Evolutionary conservation across 176 grass and related monocot genomes (phyloP), one percentile per base, ranked within the genome.

Genomic region (Cymbopogon citratus): DNA sequence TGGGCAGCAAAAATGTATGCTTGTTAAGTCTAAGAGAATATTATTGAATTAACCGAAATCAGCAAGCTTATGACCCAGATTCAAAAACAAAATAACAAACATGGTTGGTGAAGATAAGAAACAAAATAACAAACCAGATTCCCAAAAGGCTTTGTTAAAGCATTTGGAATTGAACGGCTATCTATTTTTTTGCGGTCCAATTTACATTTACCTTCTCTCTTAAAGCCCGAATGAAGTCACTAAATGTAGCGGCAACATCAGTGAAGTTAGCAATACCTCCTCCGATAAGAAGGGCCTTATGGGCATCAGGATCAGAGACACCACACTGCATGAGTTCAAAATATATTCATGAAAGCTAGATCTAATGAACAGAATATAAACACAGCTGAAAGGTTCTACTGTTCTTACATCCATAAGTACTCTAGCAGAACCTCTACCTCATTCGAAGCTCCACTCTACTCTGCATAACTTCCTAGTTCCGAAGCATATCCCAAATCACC

Each of bases 191-290:
- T 31, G 44, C 1, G 60, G 16, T 52, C 38, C 63, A 77, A 29
- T 41, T 28, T 85, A 86, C 95, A 29, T 41, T 28, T 85, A 86
- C 95, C 92, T 97, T 97, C 90, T 97, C 95, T 69, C 90, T 98
- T 74, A 98, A 70, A 74, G 95, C 95, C n/a, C 75, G 81, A 74
- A 94, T 98, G 69, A 98, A 94, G 73, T 92, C 95, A 81, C 79
- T 92, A 71, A 98, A 98, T 54, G 95, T 98, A 49, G 95, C 88
- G 21, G 95, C 95, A 27, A 94, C 95, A 84, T 98, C 92, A 9
- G 95, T 98, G 86, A 98, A 98, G 87, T 98, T 98, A 72, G 92
- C 95, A 52, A 98, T 98, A 43, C 95, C 95, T 33, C 95, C 95
- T 87, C 95, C 95, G 5, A 98, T 92, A 71, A 98, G 90, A 57